phyloP scores from a whole-genome alignment of 148 eudicot species.

The Drosera capensis region DNA sequence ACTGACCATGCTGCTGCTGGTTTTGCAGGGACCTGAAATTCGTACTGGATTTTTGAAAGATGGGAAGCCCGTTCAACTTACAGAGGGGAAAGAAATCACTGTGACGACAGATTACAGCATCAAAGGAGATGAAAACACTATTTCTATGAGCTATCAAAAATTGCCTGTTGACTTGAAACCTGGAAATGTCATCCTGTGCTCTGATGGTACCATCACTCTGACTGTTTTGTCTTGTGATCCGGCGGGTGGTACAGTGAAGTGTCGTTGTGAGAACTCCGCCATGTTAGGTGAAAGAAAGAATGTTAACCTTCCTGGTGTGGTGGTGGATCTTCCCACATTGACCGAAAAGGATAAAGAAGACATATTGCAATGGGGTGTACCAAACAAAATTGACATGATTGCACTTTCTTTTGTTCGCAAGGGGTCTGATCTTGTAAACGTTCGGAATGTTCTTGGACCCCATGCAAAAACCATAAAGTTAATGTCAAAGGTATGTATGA shows the following conservation, averaged over 20 bases:
- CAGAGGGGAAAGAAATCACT: constrained; percentile 49
- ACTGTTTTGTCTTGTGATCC: constrained; percentile 50
- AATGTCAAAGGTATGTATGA: constrained; percentile 45
- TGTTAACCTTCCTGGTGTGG: constrained; percentile 63
- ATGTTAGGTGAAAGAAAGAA: constrained; percentile 51
- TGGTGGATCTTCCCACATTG: constrained; percentile 61
- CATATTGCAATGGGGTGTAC: constrained; percentile 57
- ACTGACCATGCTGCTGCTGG: background rate
- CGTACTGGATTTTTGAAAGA: constrained; percentile 62
- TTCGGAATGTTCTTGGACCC: constrained; percentile 48
- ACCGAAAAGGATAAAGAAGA: constrained; percentile 69
- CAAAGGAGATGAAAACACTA: constrained; percentile 38
- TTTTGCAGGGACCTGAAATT: constrained; percentile 57
- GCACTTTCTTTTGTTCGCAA: constrained; percentile 64
- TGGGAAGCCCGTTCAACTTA: constrained; percentile 44
- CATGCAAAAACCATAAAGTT: constrained; percentile 41
- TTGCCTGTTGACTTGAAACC: constrained; percentile 49
- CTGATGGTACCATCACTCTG: constrained; percentile 58
- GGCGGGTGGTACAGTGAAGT: constrained; percentile 44
- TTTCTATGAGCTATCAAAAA: constrained; percentile 57
- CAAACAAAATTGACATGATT: constrained; percentile 63
- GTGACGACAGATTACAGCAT: constrained; percentile 38
- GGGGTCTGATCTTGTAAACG: constrained; percentile 62
- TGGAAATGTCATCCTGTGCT: constrained; percentile 48
- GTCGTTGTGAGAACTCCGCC: constrained; percentile 56